Conservation (phyloP, 257 asterid species). For the Lycium ferocissimum region DNA sequence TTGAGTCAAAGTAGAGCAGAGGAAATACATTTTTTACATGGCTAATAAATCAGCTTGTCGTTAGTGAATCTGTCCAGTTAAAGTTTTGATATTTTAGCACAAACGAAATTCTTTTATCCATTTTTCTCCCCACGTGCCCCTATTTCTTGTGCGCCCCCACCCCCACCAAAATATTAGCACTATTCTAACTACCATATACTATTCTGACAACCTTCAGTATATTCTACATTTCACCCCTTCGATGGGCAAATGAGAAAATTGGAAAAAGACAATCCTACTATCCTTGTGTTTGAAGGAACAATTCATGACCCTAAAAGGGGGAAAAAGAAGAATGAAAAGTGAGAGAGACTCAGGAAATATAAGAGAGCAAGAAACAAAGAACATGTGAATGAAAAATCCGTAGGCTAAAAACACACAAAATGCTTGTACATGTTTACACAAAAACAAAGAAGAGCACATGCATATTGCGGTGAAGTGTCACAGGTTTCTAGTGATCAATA, state of each 20-base stretch:
- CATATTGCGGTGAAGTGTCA: conserved; percentile 29
- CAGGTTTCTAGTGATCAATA: conserved; percentile 4
- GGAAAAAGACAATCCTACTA: not conserved
- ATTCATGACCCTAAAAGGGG: conserved; percentile 21
- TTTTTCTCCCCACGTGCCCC: not conserved
- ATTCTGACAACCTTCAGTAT: not conserved
- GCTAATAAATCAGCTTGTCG: too few species aligned
- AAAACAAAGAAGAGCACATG: conserved; percentile 21
- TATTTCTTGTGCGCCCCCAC: not conserved
- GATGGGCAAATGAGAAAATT: conserved; percentile 8
- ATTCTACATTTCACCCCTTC: not conserved
- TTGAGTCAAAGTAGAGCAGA: too few species aligned
- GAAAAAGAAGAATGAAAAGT: not conserved
- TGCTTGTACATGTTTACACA: not conserved
- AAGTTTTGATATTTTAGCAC: too few species aligned
- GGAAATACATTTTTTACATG: too few species aligned
- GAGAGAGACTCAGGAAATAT: not conserved
- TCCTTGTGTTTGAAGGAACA: conserved; percentile 22
- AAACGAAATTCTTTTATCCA: not conserved
- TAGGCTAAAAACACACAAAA: not conserved
- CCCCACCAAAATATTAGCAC: not conserved
- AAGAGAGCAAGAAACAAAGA: not conserved
- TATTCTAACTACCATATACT: not conserved
- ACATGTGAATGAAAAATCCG: not conserved
- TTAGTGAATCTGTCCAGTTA: too few species aligned